Evolutionary conservation across 1,284 basidiomycete species (phyloP), one percentile per base, ranked within the genome.

Genomic region (Ganoderma lingzhi): DNA sequence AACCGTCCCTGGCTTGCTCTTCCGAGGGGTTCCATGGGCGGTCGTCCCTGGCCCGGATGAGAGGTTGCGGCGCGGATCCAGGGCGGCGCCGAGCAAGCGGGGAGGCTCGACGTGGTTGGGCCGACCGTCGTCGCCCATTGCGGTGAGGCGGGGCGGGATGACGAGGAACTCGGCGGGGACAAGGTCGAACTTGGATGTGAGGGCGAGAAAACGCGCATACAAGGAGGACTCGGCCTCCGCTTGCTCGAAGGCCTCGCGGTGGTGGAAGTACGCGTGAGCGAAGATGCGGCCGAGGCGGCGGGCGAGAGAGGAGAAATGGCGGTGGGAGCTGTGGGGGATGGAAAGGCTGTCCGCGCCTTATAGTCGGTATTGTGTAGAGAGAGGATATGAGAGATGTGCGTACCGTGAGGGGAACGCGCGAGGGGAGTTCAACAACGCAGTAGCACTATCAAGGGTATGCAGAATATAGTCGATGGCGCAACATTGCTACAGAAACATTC

Each of bases 401-500:
- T 76, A 94, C 91, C 96, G 86, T 23, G 94, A 96, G 5, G 97
- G 97, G 77, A 99, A 99, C 19, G 95, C 92, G 63, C 94, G 87
- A 3, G 96, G 90, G 2, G 95, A 97, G 81, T 96, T 97, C 64
- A 98, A 87, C n/a, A 98, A 86, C 1, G 95, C 94, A 0, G 96
- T 96, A 6, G 96, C 96, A 73, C 93, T 96, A 82, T 98, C 97
- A 15, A 98, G 85, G 0, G 96, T 97, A 80, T 99, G 97, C 9
- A 96, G 84, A 70, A 97, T 98, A 81, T 99, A 99, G 84, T 98
- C 97, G 67, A 98, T 97, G 1, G 97, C 97, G 78, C 95, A 97
- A 82, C 97, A 99, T 88, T 96, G 93, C 88, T 94, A 68, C 35
- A 39, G 9, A 9, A 28, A 67, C 42, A 35, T 30, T 23, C 23